These are phyloP conservation scores for Quercus rubra DNA, from an alignment of 306 rosid genomes.

Conservation along the genomic window DNA sequence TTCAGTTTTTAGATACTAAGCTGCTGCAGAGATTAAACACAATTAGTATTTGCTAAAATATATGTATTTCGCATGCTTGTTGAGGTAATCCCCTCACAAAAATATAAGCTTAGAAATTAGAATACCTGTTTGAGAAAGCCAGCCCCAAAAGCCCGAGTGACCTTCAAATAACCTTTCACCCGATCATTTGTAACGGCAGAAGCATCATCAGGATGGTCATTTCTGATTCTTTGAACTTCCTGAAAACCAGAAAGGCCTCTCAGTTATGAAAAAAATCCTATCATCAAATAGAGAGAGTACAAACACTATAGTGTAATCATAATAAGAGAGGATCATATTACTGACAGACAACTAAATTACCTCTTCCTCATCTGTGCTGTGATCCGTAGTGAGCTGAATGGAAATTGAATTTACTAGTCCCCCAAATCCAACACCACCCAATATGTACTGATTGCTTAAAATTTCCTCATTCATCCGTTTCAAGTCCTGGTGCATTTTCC, in stretches of 20 bases:
- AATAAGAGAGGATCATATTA: background rate
- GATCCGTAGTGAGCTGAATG: constrained; percentile 74
- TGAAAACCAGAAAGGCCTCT: constrained; percentile 15
- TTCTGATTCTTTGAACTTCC: constrained; percentile 71
- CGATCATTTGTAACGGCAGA: constrained; percentile 52
- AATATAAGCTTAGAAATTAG: background rate
- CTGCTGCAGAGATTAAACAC: background rate
- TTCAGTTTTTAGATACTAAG: background rate
- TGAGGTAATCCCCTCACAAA: background rate
- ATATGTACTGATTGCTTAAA: constrained; percentile 4
- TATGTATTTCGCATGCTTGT: background rate
- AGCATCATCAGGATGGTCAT: constrained; percentile 69
- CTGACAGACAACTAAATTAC: constrained; percentile 18
- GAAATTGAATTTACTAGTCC: constrained; percentile 20
- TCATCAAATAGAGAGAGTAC: background rate
- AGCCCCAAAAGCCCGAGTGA: constrained; percentile 87
- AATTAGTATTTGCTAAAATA: too few species aligned
- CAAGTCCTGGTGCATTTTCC: constrained; percentile 15
- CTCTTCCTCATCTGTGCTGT: constrained; percentile 60
- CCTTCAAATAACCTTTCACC: constrained; percentile 77
- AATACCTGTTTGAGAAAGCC: constrained; percentile 86
- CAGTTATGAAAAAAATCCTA: background rate
- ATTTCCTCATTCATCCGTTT: constrained; percentile 33
- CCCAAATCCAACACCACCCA: constrained; percentile 22
- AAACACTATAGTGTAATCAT: background rate